These are phyloP conservation scores for Erodium texanum DNA, from an alignment of 441 rosid genomes.

Conservation along the genomic window DNA sequence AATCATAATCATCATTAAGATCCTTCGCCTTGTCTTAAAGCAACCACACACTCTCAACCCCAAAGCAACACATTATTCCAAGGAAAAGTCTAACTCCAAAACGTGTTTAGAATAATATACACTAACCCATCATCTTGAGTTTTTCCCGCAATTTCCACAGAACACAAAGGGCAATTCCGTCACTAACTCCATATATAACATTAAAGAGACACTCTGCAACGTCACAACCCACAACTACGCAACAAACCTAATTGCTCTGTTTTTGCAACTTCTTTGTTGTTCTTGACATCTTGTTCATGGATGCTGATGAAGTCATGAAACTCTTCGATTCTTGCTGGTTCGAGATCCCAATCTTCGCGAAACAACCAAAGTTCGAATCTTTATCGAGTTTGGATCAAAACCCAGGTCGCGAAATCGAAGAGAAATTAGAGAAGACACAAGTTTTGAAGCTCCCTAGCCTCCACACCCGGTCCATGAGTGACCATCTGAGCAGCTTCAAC, in stretches of 20 bases:
- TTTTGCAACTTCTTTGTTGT: too few species aligned
- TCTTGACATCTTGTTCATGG: conserved; percentile 28
- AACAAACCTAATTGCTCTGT: not conserved
- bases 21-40: not conserved
- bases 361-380: conserved; percentile 10
- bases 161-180: not conserved
- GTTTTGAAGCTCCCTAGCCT: conserved; percentile 23
- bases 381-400: conserved; percentile 12
- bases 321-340: conserved; percentile 44
- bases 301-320: conserved; percentile 21
- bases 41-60: not conserved
- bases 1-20: not conserved
- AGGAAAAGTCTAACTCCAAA: not conserved
- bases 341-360: conserved; percentile 34
- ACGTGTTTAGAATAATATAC: not conserved
- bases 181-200: not conserved
- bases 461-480: conserved; percentile 48
- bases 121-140: not conserved
- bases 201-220: not conserved
- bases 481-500: conserved; percentile 28
- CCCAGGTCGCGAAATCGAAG: conserved; percentile 5
- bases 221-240: not conserved
- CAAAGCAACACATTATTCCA: not conserved
- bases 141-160: not conserved
- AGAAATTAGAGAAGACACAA: conserved; percentile 21